Evolutionary conservation across 805 yeast genomes (phyloP).

Genomic region (Cephaloascus albidus): DNA sequence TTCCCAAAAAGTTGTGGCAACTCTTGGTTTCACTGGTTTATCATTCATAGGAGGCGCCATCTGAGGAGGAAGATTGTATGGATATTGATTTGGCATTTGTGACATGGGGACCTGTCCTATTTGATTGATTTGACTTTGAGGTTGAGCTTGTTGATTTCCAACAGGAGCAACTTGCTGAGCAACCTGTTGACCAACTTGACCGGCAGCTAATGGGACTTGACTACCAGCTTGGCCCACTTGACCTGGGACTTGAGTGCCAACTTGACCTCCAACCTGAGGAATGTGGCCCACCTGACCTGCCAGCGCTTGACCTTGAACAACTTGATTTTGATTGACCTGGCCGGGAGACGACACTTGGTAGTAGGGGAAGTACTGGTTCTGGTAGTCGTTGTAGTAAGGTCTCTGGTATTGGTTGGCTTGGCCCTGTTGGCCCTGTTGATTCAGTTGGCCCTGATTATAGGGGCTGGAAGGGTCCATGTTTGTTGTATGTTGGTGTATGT

Average conservation of each 20-base stretch:
- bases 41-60: neutral
- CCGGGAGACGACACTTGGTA: neutral
- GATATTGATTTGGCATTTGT: too few relatives aligned
- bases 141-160: neutral
- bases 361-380: neutral
- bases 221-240: neutral
- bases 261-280: too few relatives aligned
- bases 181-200: neutral
- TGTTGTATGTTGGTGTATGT: neutral
- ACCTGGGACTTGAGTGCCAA: neutral
- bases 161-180: neutral
- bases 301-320: too few relatives aligned
- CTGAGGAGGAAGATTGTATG: neutral
- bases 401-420: neutral
- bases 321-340: neutral
- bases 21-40: conserved; percentile 15
- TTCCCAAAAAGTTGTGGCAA: conserved; percentile 27
- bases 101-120: too few relatives aligned
- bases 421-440: neutral
- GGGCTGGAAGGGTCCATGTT: neutral
- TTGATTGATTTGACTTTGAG: too few relatives aligned
- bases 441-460: too few relatives aligned
- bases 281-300: too few relatives aligned
- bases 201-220: neutral
- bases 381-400: neutral